These are phyloP conservation scores for Coffea eugenioides DNA, from an alignment of 257 asterid species.

Conservation along the genomic window DNA sequence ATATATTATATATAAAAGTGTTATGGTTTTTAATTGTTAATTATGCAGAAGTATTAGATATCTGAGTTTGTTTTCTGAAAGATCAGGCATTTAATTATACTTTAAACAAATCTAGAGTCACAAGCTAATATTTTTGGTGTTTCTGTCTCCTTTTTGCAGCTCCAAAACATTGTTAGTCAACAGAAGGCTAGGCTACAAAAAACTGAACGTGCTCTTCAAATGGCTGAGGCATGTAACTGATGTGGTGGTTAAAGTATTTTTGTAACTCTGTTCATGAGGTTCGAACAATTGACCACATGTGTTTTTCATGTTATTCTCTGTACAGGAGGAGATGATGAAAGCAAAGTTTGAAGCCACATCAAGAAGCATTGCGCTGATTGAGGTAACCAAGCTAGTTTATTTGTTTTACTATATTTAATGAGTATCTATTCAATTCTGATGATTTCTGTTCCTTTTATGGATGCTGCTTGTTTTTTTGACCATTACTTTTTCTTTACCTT, in stretches of 20 bases:
- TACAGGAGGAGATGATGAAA: constrained; percentile 84
- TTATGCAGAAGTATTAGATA: not conserved
- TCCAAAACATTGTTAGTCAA: constrained; percentile 52
- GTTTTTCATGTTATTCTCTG: constrained; percentile 8
- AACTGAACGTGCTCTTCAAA: constrained; percentile 89
- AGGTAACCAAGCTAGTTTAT: constrained; percentile 41
- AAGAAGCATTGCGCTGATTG: constrained; percentile 59
- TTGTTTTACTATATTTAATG: not conserved
- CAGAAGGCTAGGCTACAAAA: constrained; percentile 76
- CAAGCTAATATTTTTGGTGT: not conserved
- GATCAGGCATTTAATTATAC: not conserved
- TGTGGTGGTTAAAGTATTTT: constrained; percentile 12
- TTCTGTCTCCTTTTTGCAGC: constrained; percentile 46
- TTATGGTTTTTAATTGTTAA: not conserved
- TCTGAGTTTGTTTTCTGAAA: too few relatives aligned
- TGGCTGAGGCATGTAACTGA: constrained; percentile 67
- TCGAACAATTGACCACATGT: constrained; percentile 6
- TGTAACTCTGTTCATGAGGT: not conserved
- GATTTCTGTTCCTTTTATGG: not conserved
- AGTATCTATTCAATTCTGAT: not conserved
- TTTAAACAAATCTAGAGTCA: not conserved
- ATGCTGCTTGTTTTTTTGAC: too few relatives aligned
- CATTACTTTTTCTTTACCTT: not conserved
- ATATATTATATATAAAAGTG: too few relatives aligned
- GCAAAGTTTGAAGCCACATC: constrained; percentile 74